Conservation (phyloP, 1,284 basidiomycete genomes). For the Trichosporon coremiiforme region DNA sequence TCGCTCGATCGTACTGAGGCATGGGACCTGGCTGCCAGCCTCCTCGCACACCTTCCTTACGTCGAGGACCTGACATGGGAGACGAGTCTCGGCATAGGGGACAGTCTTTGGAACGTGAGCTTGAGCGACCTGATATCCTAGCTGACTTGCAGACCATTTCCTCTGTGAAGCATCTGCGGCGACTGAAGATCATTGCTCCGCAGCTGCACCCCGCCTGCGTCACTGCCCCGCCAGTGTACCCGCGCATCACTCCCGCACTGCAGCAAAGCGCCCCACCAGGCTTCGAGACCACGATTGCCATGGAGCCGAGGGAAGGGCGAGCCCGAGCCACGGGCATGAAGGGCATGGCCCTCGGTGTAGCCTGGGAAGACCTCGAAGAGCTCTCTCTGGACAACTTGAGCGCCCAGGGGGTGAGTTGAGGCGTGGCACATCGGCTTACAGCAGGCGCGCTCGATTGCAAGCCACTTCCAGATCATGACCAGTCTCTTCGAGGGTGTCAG, state of each 20-base stretch:
- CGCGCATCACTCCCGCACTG: conserved; percentile 26
- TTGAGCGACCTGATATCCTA: background rate
- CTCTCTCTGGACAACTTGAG: conserved; percentile 26
- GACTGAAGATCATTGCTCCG: conserved; percentile 22
- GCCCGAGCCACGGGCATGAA: conserved; percentile 26
- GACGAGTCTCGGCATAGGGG: conserved; percentile 30
- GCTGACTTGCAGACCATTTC: conserved; percentile 27
- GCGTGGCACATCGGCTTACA: background rate
- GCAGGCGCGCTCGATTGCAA: conserved; percentile 35
- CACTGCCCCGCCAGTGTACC: conserved; percentile 12
- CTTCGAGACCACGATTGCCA: background rate
- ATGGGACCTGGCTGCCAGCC: conserved; percentile 24
- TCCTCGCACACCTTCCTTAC: conserved; percentile 23
- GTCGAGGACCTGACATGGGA: conserved; percentile 29
- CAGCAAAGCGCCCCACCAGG: conserved; percentile 20
- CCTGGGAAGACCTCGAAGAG: conserved; percentile 39
- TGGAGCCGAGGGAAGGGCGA: background rate
- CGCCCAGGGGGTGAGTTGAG: conserved; percentile 32
- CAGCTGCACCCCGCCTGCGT: conserved; percentile 22
- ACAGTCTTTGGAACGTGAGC: conserved; percentile 27
- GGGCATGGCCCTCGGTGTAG: conserved; percentile 33
- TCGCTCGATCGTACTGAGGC: conserved; percentile 26
- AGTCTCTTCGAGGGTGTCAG: background rate
- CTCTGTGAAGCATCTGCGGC: background rate
- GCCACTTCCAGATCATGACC: conserved; percentile 32